Base-by-base conservation (phyloP, 305 asterid species). In the Rubia peregrina region DNA sequence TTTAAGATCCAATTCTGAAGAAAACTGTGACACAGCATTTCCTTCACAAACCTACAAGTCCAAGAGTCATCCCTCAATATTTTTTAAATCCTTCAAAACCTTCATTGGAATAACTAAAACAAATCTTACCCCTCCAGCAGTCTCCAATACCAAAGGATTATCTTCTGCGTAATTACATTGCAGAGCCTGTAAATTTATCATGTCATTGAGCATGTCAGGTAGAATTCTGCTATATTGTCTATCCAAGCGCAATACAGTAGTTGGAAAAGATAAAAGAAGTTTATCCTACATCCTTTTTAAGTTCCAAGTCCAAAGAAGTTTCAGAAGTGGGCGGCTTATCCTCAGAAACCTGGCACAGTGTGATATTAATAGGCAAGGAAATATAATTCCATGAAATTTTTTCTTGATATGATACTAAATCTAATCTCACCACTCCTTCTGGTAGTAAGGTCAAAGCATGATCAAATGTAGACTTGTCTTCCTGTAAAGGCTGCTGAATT, bases 401-500 rank as follows among this genome's bases (percentile, higher is more conserved):
- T 40, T 41, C 38, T 65, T 7, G 14, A 42, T 24, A 65, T 19
- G 55, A 41, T 41, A 65, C 33, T 41, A 42, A 9, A 42, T 17
- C 17, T 19, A 21, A 41, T 53, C 69, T 65, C 48, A 65, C 69
- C 14, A 19, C 38, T 41, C 36, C 55, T 65, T 65, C 38, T 19
- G 78, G 75, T 44, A 74, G 80, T 67, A 74, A 59, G 26, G 26
- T 69, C 65, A 74, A 70, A 69, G 71, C 51, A 13, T 76, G 72
- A 73, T 76, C 83, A 71, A 78, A 74, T 76, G 72, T 72, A 61
- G 74, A 63, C 63, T 59, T 65, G 49, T 61, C 67, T 51, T 75
- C 79, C 51, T 70, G 82, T 22, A 71, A 72, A 72, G 64, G 73
- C 87, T 84, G 80, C 80, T 78, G 42, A 67, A 64, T 71, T 51